Evolutionary conservation across 192 early-diverging fungal genomes (phyloP).

Genomic region (Coemansia sp.): DNA sequence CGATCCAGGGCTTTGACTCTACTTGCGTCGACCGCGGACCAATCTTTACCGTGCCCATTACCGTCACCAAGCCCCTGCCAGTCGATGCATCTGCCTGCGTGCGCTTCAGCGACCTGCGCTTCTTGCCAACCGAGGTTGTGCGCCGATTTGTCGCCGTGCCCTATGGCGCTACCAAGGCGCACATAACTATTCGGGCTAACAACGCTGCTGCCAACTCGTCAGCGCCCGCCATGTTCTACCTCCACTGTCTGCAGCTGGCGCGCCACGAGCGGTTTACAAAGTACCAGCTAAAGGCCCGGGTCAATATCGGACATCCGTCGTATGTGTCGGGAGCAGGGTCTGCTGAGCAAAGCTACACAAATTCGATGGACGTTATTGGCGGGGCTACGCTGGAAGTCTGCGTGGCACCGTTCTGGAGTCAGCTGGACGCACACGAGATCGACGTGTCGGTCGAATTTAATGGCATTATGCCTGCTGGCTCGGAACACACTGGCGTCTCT

Average conservation of each 20-base stretch:
- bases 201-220: constrained; percentile 39
- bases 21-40: constrained; percentile 71
- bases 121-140: constrained; percentile 76
- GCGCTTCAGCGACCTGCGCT: constrained; percentile 63
- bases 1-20: constrained; percentile 84
- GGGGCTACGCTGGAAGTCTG: constrained; percentile 78
- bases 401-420: constrained; percentile 91
- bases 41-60: constrained; percentile 87
- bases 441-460: constrained; percentile 79
- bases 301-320: constrained; percentile 65
- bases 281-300: constrained; percentile 62
- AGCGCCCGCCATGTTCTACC: constrained; percentile 67
- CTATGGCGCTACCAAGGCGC: constrained; percentile 76
- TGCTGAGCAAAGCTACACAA: constrained; percentile 60
- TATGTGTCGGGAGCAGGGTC: constrained; percentile 64
- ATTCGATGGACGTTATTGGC: constrained; percentile 66
- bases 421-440: constrained; percentile 69
- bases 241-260: constrained; percentile 76
- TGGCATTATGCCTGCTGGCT: constrained; percentile 63
- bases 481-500: constrained; percentile 39
- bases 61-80: constrained; percentile 78
- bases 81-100: constrained; percentile 57
- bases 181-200: constrained; percentile 41
- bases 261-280: constrained; percentile 69
- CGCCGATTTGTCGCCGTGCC: constrained; percentile 87